Conservation (phyloP, 768 basidiomycete genomes). For the Psilocybe subaeruginosa region DNA sequence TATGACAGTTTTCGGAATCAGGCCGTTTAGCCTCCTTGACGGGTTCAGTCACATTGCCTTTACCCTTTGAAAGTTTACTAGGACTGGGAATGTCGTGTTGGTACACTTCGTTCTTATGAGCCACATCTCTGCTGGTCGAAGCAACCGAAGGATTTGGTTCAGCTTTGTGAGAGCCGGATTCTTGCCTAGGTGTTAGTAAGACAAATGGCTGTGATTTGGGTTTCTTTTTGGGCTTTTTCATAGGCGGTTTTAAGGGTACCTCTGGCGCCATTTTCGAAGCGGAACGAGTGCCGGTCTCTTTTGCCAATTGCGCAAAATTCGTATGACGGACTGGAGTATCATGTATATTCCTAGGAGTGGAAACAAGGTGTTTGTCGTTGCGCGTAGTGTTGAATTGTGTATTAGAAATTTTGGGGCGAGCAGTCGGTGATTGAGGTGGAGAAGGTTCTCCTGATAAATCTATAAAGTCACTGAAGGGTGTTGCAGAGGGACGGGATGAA, state of each 20-base stretch:
- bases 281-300: not conserved
- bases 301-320: not conserved
- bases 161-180: not conserved
- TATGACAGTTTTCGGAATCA: not conserved
- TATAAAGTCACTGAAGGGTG: constrained; percentile 8
- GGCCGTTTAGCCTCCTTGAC: not conserved
- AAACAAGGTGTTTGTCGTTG: not conserved
- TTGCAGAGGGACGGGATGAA: constrained; percentile 26
- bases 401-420: not conserved
- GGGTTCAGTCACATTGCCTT: constrained; percentile 13
- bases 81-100: not conserved
- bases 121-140: not conserved
- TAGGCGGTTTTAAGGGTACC: not conserved
- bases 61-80: constrained; percentile 8
- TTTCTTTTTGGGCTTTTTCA: not conserved
- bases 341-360: not conserved
- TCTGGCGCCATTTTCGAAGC: not conserved
- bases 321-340: not conserved
- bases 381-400: not conserved
- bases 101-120: not conserved
- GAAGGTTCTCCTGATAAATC: constrained; percentile 15
- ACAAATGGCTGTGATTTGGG: not conserved
- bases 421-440: constrained; percentile 20
- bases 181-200: not conserved
- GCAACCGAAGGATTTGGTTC: not conserved